Evolutionary conservation across 2,329 filamentous ascomycete genomes (phyloP).

Genomic region (Zymoseptoria passerinii): DNA sequence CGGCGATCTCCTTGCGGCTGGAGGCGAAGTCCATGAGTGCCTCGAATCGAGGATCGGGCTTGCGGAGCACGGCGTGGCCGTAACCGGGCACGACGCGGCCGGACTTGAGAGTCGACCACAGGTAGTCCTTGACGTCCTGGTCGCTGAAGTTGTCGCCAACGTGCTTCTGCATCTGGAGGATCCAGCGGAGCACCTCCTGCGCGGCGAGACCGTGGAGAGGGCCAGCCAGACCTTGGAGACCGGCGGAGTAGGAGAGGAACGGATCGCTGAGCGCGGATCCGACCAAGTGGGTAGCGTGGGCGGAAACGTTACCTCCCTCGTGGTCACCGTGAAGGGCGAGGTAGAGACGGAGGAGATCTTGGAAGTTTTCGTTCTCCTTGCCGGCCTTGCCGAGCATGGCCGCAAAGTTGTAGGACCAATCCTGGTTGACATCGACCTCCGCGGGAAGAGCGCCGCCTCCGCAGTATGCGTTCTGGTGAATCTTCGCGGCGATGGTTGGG

Average conservation of each 20-base stretch:
- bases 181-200: slow-evolving; percentile 99
- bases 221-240: slow-evolving; percentile 95
- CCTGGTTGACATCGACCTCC: slow-evolving; percentile 71
- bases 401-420: slow-evolving; percentile 99
- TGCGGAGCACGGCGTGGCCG: slow-evolving; percentile 97
- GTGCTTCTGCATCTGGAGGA: slow-evolving; percentile 95
- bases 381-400: slow-evolving; percentile 89
- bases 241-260: slow-evolving; percentile 91
- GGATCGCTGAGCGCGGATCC: slow-evolving; percentile 94
- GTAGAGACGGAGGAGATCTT: slow-evolving; percentile 88
- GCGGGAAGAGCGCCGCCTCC: slow-evolving; percentile 65
- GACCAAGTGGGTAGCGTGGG: slow-evolving; percentile 97
- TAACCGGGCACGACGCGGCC: slow-evolving; percentile 97
- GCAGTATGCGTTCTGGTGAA: slow-evolving; percentile 86
- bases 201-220: slow-evolving; percentile 98
- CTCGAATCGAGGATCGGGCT: slow-evolving; percentile 98
- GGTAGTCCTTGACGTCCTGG: slow-evolving; percentile 94
- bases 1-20: slow-evolving; percentile 77
- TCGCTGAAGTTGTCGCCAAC: slow-evolving; percentile 94
- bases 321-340: slow-evolving; percentile 96
- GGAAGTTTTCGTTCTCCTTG: slow-evolving; percentile 83
- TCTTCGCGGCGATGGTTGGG: slow-evolving; percentile 91
- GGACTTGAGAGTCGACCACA: slow-evolving; percentile 92
- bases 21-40: slow-evolving; percentile 94
- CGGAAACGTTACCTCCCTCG: slow-evolving; percentile 97